Base-by-base conservation (phyloP, 345 rosid genomes). In the Eutrema heterophyllum region DNA sequence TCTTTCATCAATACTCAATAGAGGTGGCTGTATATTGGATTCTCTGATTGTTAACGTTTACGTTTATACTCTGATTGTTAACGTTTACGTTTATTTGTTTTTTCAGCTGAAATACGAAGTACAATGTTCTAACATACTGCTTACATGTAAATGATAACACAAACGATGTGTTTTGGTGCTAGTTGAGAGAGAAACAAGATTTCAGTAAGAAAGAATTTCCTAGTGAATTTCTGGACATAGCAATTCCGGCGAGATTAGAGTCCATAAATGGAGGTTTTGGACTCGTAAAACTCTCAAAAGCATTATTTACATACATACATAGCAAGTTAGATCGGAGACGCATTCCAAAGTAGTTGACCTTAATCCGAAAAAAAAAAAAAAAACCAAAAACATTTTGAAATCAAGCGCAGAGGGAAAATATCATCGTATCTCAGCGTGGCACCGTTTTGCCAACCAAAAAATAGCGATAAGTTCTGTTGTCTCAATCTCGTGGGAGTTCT, bases 391-490 rank as follows among this genome's bases (percentile, higher is more conserved):
- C 56, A 35, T 56, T 45, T 14, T 21, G 30, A 55, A 49, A 33
- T 13, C 5, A 72, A 12, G 2, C 9, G 6, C 43, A 43, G 9
- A 55, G 27, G 18, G 54, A 33, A 50, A 71, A 49, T 54, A 72
- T 29, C 64, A 72, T n/a, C n/a, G n/a, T 43, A 73, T 56, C 36
- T n/a, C 50, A 73, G 35, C 12, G 7, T 57, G 45, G 60, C 73
- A 67, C 48, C 0, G n/a, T 67, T 30, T 59, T 53, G 71, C 71
- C 61, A 45, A 27, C 76, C 60, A 70, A 70, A 70, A 64, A 76
- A 38, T 38, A 39, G 30, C 55, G 26, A 2, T 5, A 27, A 43
- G 56, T 71, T 71, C 26, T 39, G 1, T n/a, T n/a, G 71, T 40
- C 54, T 48, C 59, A 13, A 56, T 18, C 60, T 76, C 45, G 54